Conservation (phyloP, 2,329 filamentous ascomycete genomes). For the Exutisphaerella laricina region DNA sequence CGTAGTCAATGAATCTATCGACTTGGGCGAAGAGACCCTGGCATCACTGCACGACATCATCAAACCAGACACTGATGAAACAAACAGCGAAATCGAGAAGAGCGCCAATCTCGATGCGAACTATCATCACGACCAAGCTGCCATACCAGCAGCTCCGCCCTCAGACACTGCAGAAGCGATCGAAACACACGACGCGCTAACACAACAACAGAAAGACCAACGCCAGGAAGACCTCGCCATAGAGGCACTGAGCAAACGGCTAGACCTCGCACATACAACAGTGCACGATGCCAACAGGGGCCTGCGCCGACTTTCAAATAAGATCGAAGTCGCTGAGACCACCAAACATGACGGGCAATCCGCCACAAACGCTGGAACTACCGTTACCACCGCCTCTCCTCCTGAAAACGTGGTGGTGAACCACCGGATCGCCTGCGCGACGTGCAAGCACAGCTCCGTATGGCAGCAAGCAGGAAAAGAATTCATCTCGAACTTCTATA, state of each 20-base stretch:
- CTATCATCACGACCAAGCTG: neutral
- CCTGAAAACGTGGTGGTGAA: neutral
- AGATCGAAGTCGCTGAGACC: conserved; percentile 29
- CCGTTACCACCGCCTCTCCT: neutral
- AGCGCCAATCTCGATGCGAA: conserved; percentile 12
- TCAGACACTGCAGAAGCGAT: conserved; percentile 4
- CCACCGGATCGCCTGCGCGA: conserved; percentile 6
- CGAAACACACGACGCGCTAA: conserved; percentile 25
- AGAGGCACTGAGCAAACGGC: conserved; percentile 38
- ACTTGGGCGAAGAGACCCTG: conserved; percentile 36
- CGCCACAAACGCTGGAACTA: neutral
- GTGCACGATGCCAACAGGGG: conserved; percentile 42
- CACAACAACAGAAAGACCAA: conserved; percentile 38
- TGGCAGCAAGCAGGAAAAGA: conserved; percentile 30
- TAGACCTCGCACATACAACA: conserved; percentile 37
- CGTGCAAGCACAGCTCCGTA: conserved; percentile 22
- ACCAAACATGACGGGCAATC: neutral
- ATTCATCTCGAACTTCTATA: conserved; percentile 28
- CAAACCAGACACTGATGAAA: conserved; percentile 22
- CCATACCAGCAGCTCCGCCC: neutral
- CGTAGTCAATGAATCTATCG: conserved; percentile 36
- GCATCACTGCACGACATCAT: conserved; percentile 40
- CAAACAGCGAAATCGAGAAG: conserved; percentile 13
- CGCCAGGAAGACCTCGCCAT: conserved; percentile 40
- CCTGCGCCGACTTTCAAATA: conserved; percentile 38